Base-by-base conservation (phyloP, 345 rosid species). In the Isatis tinctoria region DNA sequence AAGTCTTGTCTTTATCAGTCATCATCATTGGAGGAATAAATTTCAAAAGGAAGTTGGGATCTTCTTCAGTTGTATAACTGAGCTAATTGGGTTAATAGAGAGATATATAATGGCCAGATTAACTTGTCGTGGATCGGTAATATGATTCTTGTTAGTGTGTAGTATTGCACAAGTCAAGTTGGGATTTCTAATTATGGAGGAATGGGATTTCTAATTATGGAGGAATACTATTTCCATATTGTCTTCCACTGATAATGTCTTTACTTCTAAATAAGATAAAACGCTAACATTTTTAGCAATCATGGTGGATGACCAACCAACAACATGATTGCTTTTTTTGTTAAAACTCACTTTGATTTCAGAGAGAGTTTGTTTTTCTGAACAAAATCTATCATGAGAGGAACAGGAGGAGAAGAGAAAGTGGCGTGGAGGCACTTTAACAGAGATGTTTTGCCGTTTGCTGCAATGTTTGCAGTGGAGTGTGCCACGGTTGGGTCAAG, bases 391-490 rank as follows among this genome's bases (percentile, higher is more conserved):
- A 69, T 68, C 58, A 70, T 16, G 67, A 70, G 65, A 20, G 61
- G 27, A 20, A 2, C 13, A 1, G 13, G 54, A 20, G 27, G 54
- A 48, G 54, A 48, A 20, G 14, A 20, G 10, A 69, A n/a, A 16
- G 16, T 27, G 9, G 39, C 69, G 11, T 59, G 74, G 67, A 52
- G 39, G 10, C 69, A 22, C 37, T 61, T 52, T 40, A 44, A 22
- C 22, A 53, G 37, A 13, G 74, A 76, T 14, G 45, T 62, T 10
- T 6, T 76, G 35, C 79, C 75, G 11, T 61, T 86, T 74, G 69
- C 65, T 33, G 90, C 80, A 1, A 82, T 83, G 86, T 13, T 86
- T 3, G 17, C 78, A 10, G 85, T 81, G 56, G 88, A 84, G 35
- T 83, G 78, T 57, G 77, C 85, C 6, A 79, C 82, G 61, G 85